Percentiles rank a stretch among this genome's conserved stretches.
These are phyloP conservation scores for Curvularia sp. DNA, from an alignment of 2,329 filamentous ascomycete species.

Conservation along the genomic window DNA sequence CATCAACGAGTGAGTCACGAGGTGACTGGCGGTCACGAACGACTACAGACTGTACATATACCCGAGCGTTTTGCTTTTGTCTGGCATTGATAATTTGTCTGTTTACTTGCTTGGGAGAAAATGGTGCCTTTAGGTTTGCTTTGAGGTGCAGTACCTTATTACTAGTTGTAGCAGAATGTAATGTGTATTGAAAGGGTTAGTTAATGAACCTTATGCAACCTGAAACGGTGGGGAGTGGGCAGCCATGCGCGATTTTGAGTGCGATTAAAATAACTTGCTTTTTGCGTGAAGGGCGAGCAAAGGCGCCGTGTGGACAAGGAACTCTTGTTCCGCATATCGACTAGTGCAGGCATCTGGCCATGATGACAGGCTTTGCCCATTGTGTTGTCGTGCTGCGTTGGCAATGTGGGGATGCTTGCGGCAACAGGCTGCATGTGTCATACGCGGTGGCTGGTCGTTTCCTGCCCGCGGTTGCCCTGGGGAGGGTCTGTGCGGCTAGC, in stretches of 20 bases:
- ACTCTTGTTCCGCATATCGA: not conserved
- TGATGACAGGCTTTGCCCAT: conserved; percentile 1
- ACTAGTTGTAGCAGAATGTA: too few relatives aligned
- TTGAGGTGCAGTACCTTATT: too few relatives aligned
- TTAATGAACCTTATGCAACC: not conserved
- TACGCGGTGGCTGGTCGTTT: conserved; percentile 13
- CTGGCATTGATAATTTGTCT: not conserved
- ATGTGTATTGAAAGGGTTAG: not conserved
- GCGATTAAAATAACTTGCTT: not conserved
- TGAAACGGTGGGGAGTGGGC: not conserved
- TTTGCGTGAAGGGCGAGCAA: not conserved
- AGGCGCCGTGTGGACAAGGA: not conserved
- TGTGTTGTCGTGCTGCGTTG: conserved; percentile 16
- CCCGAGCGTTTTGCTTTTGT: conserved; percentile 14
- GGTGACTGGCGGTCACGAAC: not conserved
- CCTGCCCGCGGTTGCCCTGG: conserved; percentile 21
- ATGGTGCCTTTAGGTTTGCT: not conserved
- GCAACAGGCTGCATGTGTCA: conserved; percentile 14
- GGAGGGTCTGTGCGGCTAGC: conserved; percentile 24
- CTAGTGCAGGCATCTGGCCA: not conserved
- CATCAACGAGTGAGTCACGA: conserved; percentile 23
- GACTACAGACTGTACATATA: conserved; percentile 30
- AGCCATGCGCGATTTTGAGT: not conserved
- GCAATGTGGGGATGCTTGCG: conserved; percentile 11
- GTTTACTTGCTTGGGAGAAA: not conserved